Evolutionary conservation across 129 eudicot genomes (phyloP).

Genomic region (Flaveria ramosissima): DNA sequence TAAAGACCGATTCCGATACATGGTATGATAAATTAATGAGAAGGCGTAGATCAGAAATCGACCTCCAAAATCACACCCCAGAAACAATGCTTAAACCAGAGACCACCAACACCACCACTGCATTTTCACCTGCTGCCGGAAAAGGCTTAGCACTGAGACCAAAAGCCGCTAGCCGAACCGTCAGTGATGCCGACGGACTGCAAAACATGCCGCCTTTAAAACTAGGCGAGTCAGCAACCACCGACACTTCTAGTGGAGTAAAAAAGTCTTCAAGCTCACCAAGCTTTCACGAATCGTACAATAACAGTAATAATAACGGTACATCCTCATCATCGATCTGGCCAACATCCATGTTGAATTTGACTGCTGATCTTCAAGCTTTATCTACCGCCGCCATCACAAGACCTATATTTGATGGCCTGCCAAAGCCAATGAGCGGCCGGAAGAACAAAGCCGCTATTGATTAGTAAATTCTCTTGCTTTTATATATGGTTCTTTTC

Average conservation of each 20-base stretch:
- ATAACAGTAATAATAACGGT: constrained; percentile 19
- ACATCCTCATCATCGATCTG: constrained; percentile 62
- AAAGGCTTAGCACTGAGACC: constrained; percentile 72
- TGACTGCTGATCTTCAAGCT: constrained; percentile 82
- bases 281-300: constrained; percentile 62
- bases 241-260: constrained; percentile 50
- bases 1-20: constrained; percentile 37
- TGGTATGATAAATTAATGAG: constrained; percentile 48
- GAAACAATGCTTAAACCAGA: constrained; percentile 77
- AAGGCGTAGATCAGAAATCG: constrained; percentile 62
- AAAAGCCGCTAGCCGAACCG: constrained; percentile 54
- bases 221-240: constrained; percentile 40
- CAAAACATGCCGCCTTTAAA: constrained; percentile 33
- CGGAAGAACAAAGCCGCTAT: constrained; percentile 78
- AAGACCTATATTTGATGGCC: constrained; percentile 77
- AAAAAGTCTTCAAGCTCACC: constrained; percentile 82
- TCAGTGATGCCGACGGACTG: constrained; percentile 40
- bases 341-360: constrained; percentile 65
- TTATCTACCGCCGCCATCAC: constrained; percentile 68
- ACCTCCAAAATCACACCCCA: constrained; percentile 50
- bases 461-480: constrained; percentile 52
- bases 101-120: constrained; percentile 41
- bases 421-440: constrained; percentile 66
- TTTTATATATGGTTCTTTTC: constrained; percentile 13
- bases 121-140: constrained; percentile 66